A percentile compares a stretch with the other conserved stretches of the same genome.
phyloP scores from a whole-genome alignment of 805 yeast species.

The Alloascoidea hylecoeti region DNA sequence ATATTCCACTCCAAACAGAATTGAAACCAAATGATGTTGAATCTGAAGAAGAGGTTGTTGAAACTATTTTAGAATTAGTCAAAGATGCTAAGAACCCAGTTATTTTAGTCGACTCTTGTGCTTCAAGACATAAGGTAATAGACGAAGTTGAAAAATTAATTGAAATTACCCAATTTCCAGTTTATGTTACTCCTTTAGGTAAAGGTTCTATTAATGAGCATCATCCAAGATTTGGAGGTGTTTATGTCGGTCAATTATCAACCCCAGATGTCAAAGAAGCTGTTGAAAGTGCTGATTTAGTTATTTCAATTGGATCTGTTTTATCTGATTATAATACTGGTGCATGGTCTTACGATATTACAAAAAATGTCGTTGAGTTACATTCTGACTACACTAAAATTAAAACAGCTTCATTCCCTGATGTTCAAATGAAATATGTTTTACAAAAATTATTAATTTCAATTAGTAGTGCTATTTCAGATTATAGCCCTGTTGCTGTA shows the following conservation, averaged over 20 bases:
- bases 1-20: conserved; percentile 49
- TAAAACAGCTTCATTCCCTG: conserved; percentile 35
- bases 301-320: conserved; percentile 70
- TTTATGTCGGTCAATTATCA: conserved; percentile 73
- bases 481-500: conserved; percentile 37
- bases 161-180: conserved; percentile 61
- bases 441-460: conserved; percentile 16
- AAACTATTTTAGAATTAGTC: conserved; percentile 35
- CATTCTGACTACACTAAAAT: conserved; percentile 41
- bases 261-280: conserved; percentile 56
- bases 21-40: conserved; percentile 43
- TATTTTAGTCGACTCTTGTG: conserved; percentile 79
- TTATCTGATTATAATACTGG: conserved; percentile 87
- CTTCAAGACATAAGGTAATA: conserved; percentile 59
- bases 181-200: conserved; percentile 85
- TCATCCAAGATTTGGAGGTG: conserved; percentile 68
- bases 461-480: conserved; percentile 22
- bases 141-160: conserved; percentile 51
- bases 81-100: conserved; percentile 51
- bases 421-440: conserved; percentile 34
- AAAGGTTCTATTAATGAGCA: conserved; percentile 67
- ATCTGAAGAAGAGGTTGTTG: conserved; percentile 51
- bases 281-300: conserved; percentile 63
- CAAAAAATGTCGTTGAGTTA: conserved; percentile 38
- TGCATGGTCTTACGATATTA: conserved; percentile 46